Evolutionary conservation across 1,284 basidiomycete genomes (phyloP).

Genomic region (Ustilago trichophora): DNA sequence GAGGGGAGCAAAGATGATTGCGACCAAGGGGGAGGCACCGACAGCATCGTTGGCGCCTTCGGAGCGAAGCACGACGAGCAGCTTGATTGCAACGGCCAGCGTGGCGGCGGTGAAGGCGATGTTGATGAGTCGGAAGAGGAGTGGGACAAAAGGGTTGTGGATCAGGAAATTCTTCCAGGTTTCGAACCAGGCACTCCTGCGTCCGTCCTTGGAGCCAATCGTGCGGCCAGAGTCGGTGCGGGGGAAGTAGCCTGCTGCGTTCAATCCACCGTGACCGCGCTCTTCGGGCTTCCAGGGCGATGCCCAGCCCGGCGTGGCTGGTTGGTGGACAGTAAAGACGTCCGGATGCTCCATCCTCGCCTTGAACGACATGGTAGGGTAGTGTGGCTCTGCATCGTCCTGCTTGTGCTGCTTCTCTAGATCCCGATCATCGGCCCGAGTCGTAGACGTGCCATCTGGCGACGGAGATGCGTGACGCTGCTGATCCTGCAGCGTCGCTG

Average conservation of each 20-base stretch:
- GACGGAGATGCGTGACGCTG: slow-evolving; percentile 32
- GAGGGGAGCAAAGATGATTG: slow-evolving; percentile 84
- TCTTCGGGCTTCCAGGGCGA: slow-evolving; percentile 60
- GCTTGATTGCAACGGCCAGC: slow-evolving; percentile 80
- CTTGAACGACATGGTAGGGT: slow-evolving; percentile 45
- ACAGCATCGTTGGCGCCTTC: slow-evolving; percentile 75
- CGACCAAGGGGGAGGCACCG: slow-evolving; percentile 81
- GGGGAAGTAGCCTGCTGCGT: slow-evolving; percentile 49
- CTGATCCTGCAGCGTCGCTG: slow-evolving; percentile 9
- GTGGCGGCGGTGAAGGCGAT: slow-evolving; percentile 82
- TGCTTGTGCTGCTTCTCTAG: slow-evolving; percentile 30
- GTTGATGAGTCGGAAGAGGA: slow-evolving; percentile 86
- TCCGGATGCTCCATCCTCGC: slow-evolving; percentile 43
- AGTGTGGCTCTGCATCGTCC: slow-evolving; percentile 25
- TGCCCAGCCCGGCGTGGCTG: slow-evolving; percentile 59
- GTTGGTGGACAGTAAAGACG: slow-evolving; percentile 57
- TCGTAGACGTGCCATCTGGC: slow-evolving; percentile 35
- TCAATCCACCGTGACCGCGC: slow-evolving; percentile 35
- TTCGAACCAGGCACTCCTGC: slow-evolving; percentile 27
- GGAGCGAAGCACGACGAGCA: slow-evolving; percentile 73
- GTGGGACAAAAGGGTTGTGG: slow-evolving; percentile 65
- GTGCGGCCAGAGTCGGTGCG: slow-evolving; percentile 46
- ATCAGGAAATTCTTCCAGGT: slow-evolving; percentile 59
- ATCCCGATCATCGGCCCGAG: slow-evolving; percentile 25
- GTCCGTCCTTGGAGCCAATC: slow-evolving; percentile 17